Percentiles rank a stretch among this genome's conserved stretches.
Evolutionary conservation across 2,329 filamentous ascomycete genomes (phyloP).

Genomic region (Fusarium lyarnte): DNA sequence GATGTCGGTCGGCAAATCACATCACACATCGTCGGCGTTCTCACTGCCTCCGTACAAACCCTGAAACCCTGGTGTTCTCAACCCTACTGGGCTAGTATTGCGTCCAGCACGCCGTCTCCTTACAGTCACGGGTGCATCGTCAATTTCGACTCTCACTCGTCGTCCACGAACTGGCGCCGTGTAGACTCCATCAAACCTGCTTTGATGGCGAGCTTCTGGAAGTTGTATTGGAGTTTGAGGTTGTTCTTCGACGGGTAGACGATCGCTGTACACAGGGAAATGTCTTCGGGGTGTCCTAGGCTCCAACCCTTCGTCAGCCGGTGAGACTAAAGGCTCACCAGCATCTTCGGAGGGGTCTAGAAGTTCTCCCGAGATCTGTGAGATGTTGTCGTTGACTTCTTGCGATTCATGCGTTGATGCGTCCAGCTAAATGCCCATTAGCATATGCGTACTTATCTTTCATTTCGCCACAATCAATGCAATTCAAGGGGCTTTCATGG

Average conservation of each 20-base stretch:
- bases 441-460: not conserved
- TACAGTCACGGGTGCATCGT: not conserved
- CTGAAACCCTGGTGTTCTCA: slow-evolving; percentile 55
- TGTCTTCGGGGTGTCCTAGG: not conserved
- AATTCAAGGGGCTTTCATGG: not conserved
- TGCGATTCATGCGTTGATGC: not conserved
- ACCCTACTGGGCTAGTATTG: slow-evolving; percentile 49
- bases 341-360: not conserved
- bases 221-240: slow-evolving; percentile 39
- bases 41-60: slow-evolving; percentile 60
- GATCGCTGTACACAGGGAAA: slow-evolving; percentile 39
- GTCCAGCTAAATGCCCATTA: slow-evolving; percentile 2
- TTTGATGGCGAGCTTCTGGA: slow-evolving; percentile 40
- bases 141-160: slow-evolving; percentile 1
- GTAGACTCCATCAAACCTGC: slow-evolving; percentile 34
- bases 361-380: not conserved
- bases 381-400: not conserved
- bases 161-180: slow-evolving; percentile 31
- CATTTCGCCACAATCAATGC: not conserved
- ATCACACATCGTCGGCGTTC: slow-evolving; percentile 54
- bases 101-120: slow-evolving; percentile 34
- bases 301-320: not conserved
- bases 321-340: not conserved
- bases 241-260: slow-evolving; percentile 20
- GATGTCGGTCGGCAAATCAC: slow-evolving; percentile 18